phyloP scores from a whole-genome alignment of 2,329 filamentous ascomycete species.

The Neonectria punicea region DNA sequence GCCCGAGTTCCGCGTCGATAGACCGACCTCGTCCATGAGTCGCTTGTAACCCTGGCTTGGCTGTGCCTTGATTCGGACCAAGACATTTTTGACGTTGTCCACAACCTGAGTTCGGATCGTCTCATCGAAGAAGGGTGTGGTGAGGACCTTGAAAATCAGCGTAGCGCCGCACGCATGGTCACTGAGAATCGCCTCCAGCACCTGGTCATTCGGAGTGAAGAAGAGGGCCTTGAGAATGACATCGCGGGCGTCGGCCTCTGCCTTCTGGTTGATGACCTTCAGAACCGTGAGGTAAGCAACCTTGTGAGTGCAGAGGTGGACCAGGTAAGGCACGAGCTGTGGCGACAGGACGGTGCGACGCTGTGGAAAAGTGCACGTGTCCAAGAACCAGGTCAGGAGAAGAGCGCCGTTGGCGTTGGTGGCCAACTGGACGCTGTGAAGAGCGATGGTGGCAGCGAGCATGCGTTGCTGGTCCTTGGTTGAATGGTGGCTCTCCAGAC shows the following conservation, averaged over 20 bases:
- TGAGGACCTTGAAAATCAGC: conserved; percentile 97
- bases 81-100: conserved; percentile 89
- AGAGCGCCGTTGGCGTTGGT: conserved; percentile 96
- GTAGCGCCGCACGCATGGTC: conserved; percentile 94
- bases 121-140: conserved; percentile 97
- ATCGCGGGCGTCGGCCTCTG: conserved; percentile 91
- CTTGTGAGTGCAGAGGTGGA: conserved; percentile 97
- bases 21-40: conserved; percentile 96
- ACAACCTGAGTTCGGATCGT: conserved; percentile 87
- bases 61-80: conserved; percentile 90
- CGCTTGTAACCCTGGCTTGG: conserved; percentile 97
- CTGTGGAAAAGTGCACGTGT: conserved; percentile 95
- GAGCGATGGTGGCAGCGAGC: conserved; percentile 92
- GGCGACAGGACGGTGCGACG: conserved; percentile 92
- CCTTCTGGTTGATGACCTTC: conserved; percentile 98
- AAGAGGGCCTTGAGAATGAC: conserved; percentile 91
- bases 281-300: conserved; percentile 96
- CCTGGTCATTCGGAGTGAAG: conserved; percentile 87
- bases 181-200: conserved; percentile 87
- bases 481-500: conserved; percentile 93
- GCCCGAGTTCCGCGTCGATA: conserved; percentile 73
- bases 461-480: conserved; percentile 96
- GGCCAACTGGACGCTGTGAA: conserved; percentile 95
- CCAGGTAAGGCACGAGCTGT: conserved; percentile 89
- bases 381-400: conserved; percentile 95